These are phyloP conservation scores for Trichoderma oligosporum DNA, from an alignment of 2,329 filamentous ascomycete species.

Conservation along the genomic window DNA sequence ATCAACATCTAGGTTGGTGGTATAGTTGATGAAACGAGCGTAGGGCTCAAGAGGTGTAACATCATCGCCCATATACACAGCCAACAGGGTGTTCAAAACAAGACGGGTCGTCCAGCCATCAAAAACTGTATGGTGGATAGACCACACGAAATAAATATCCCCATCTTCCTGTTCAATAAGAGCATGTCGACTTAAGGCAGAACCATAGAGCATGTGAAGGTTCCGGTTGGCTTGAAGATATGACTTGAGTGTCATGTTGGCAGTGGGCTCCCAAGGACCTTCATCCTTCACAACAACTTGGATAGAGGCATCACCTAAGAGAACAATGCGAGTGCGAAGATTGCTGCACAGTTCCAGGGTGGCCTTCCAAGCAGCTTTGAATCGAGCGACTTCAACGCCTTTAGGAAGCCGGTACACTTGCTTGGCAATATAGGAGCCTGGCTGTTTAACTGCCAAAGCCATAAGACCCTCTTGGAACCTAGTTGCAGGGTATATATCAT, in stretches of 20 bases:
- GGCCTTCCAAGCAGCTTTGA: constrained; percentile 22
- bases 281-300: constrained; percentile 20
- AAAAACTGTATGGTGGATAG: constrained; percentile 5
- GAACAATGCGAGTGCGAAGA: constrained; percentile 24
- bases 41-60: constrained; percentile 25
- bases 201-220: constrained; percentile 5
- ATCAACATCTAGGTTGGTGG: background rate
- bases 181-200: background rate
- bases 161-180: constrained; percentile 2
- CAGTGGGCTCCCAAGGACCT: background rate
- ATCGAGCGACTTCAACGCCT: constrained; percentile 13
- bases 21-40: constrained; percentile 27
- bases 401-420: constrained; percentile 18
- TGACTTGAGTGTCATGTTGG: background rate
- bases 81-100: background rate
- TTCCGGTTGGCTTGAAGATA: background rate
- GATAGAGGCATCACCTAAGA: constrained; percentile 5
- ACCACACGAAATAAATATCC: constrained; percentile 5
- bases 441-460: constrained; percentile 25
- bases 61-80: background rate
- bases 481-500: constrained; percentile 38
- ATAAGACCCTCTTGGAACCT: constrained; percentile 39
- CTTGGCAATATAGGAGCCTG: constrained; percentile 24
- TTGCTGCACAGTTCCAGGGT: constrained; percentile 21
- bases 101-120: constrained; percentile 13